Conservation (phyloP, 257 asterid genomes). For the Solanum sparsipilum region DNA sequence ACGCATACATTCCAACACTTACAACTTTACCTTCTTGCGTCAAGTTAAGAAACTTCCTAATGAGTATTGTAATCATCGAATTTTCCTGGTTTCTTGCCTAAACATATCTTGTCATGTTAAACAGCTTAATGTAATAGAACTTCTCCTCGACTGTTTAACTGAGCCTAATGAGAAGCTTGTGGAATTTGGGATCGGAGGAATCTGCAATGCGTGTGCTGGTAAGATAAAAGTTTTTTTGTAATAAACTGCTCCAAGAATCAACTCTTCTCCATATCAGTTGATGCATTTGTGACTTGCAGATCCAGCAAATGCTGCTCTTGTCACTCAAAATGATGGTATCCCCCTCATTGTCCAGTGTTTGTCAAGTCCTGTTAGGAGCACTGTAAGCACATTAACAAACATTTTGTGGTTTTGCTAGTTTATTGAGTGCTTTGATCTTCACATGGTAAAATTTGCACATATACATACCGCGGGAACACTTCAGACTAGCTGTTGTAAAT, state of each 20-base stretch:
- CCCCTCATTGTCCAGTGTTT: slow-evolving; percentile 78
- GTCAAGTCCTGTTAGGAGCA: slow-evolving; percentile 85
- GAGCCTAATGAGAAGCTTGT: slow-evolving; percentile 83
- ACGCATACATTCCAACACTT: too few species aligned
- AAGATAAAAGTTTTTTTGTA: background rate
- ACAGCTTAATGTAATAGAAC: slow-evolving; percentile 91
- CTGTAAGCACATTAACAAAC: slow-evolving; percentile 32
- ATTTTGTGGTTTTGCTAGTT: background rate
- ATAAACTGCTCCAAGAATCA: background rate
- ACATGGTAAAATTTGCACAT: background rate
- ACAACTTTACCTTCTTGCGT: slow-evolving; percentile 62
- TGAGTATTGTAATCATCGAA: background rate
- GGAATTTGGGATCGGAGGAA: slow-evolving; percentile 88
- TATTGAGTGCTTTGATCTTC: background rate
- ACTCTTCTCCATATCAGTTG: background rate
- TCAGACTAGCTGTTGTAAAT: background rate
- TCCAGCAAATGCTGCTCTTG: slow-evolving; percentile 70
- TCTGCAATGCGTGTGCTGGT: slow-evolving; percentile 85
- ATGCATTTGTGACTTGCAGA: slow-evolving; percentile 26
- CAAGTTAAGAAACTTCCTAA: slow-evolving; percentile 38
- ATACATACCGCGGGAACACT: background rate
- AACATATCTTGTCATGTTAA: background rate
- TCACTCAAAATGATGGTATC: slow-evolving; percentile 58
- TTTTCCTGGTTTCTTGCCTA: background rate
- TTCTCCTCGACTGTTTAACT: slow-evolving; percentile 78